A percentile compares a stretch with the other conserved stretches of the same genome.
These are phyloP conservation scores for Trametes versicolor DNA, from an alignment of 1,284 basidiomycete genomes.

Conservation along the genomic window DNA sequence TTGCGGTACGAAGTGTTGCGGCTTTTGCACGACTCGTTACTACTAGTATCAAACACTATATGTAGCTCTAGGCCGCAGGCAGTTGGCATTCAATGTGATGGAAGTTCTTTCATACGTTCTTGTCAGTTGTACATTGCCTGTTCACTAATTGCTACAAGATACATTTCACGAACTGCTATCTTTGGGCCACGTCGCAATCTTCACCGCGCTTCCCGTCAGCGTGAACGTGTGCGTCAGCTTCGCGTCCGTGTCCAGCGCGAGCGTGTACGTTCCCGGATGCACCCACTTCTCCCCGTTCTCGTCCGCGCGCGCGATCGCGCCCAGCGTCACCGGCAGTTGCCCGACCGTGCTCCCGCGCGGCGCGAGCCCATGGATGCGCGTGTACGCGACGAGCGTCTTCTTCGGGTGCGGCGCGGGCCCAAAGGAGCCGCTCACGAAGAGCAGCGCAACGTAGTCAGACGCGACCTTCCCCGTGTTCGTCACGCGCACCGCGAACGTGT, in stretches of 20 bases:
- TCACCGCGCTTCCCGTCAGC: conserved; percentile 52
- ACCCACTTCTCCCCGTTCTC: conserved; percentile 56
- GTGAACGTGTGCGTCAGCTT: conserved; percentile 50
- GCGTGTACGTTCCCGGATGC: conserved; percentile 56
- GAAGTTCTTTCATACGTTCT: too few species aligned
- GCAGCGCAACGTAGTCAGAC: conserved; percentile 65
- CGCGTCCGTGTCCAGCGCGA: conserved; percentile 43
- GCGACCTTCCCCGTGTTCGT: conserved; percentile 58
- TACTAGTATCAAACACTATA: too few species aligned
- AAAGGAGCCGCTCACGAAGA: conserved; percentile 58
- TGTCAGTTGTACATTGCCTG: too few species aligned
- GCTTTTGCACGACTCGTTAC: too few species aligned
- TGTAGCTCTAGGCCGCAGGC: too few species aligned
- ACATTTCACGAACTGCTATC: conserved; percentile 11
- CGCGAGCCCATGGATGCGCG: conserved; percentile 53
- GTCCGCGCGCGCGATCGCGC: conserved; percentile 60
- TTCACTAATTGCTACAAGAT: neutral
- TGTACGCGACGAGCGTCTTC: conserved; percentile 61
- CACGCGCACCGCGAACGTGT: conserved; percentile 57
- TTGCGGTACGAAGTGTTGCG: too few species aligned
- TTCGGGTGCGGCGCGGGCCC: conserved; percentile 62
- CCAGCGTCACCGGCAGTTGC: conserved; percentile 56
- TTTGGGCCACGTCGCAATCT: conserved; percentile 51
- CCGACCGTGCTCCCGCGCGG: conserved; percentile 50
- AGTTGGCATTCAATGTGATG: too few species aligned